Conservation (phyloP, 2,329 filamentous ascomycete genomes). For the Colletotrichum lindemuthianum region DNA sequence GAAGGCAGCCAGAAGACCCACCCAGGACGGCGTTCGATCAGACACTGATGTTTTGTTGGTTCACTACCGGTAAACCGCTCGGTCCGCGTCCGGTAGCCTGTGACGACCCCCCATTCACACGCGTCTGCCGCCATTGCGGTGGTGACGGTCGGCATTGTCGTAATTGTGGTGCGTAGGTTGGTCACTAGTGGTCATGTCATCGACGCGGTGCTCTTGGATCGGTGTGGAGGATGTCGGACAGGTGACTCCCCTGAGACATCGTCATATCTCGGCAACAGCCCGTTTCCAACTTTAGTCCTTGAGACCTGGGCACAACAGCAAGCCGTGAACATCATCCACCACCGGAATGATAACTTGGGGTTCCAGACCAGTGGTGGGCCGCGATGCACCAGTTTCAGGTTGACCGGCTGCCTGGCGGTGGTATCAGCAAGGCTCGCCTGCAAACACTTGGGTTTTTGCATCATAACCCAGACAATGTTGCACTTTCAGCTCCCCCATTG, state of each 20-base stretch:
- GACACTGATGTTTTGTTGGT: neutral
- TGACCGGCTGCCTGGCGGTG: slow-evolving; percentile 10
- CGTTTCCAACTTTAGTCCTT: too few species aligned
- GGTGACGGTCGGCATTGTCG: too few species aligned
- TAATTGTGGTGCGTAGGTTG: too few species aligned
- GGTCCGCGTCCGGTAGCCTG: neutral
- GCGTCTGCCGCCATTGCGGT: neutral
- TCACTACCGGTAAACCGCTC: neutral
- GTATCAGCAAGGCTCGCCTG: slow-evolving; percentile 10
- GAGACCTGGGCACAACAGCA: too few species aligned
- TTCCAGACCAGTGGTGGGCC: slow-evolving; percentile 18
- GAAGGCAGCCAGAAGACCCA: slow-evolving; percentile 14
- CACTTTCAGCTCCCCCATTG: slow-evolving; percentile 10
- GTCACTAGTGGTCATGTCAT: too few species aligned
- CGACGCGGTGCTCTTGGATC: too few species aligned
- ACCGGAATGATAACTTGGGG: neutral
- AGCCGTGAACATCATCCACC: neutral
- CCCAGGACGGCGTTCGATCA: neutral
- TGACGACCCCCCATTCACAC: neutral
- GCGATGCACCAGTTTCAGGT: slow-evolving; percentile 22
- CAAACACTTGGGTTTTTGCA: neutral
- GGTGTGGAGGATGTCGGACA: too few species aligned
- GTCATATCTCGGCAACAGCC: too few species aligned
- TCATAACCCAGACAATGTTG: slow-evolving; percentile 9
- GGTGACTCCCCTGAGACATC: too few species aligned